Base-by-base conservation (phyloP, 140 eudicot genomes). In the Senecio squalidus region DNA sequence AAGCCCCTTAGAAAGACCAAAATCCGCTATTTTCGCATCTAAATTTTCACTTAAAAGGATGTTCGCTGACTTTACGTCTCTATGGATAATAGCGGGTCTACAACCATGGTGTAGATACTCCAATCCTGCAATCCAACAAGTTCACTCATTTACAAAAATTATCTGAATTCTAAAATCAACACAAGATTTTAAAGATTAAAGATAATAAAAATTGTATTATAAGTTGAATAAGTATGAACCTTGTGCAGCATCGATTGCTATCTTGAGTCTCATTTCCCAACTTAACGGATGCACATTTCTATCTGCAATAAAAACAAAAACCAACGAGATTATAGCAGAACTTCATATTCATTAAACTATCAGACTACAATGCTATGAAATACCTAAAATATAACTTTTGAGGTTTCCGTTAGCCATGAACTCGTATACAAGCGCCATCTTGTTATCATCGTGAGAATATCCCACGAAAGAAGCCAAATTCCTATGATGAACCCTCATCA, bases 221-320 rank as follows among this genome's bases (percentile, higher is more conserved):
- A n/a, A n/a, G n/a, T n/a, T n/a, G n/a, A n/a, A n/a, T n/a, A n/a
- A n/a, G n/a, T 44, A 40, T 29, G 45, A 31, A 76, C 81, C 81
- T 76, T 76, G 77, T 17, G 81, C 81, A n/a, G 74, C 76, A 50
- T 76, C 81, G 28, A 58, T 59, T 43, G 81, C 77, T 56, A 76
- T 76, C 22, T 59, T 73, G 45, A 76, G 74, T 59, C 77, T 64
- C 70, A 28, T 36, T 59, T 76, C 68, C 77, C 81, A 76, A n/a
- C 64, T 75, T 60, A 64, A 56, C 5, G 64, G 64, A 50, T 64
- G 55, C 38, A 27, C 18, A 55, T 10, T 55, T 25, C 70, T 71
- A 5, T 55, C 76, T 71, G 47, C 36, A 46, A 57, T 18, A 40
- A 54, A 60, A 20, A 9, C 20, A 28, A 70, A n/a, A n/a, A n/a